Evolutionary conservation across 192 early-diverging fungal species (phyloP).

Genomic region (Coemansia umbellata): DNA sequence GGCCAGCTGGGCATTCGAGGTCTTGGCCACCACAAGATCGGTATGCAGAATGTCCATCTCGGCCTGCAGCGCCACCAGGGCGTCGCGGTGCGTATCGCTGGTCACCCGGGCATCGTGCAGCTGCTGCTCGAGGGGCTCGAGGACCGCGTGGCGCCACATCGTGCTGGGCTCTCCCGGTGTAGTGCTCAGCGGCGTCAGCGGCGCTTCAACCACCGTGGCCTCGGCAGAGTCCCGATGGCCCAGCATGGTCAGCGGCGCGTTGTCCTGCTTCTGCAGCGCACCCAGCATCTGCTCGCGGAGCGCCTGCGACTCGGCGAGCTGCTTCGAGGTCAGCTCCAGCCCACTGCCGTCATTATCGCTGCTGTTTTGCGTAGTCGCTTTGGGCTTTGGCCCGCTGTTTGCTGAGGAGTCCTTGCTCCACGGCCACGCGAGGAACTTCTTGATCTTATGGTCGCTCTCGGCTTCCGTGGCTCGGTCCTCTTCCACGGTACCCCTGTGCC

Average conservation of each 20-base stretch:
- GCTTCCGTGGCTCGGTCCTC: not conserved
- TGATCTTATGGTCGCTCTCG: constrained; percentile 15
- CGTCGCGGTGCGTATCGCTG: constrained; percentile 38
- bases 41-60: constrained; percentile 28
- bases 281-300: constrained; percentile 44
- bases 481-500: constrained; percentile 16
- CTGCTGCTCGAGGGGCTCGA: constrained; percentile 44
- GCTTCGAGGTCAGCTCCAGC: constrained; percentile 32
- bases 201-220: not conserved
- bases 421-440: constrained; percentile 43
- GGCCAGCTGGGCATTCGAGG: constrained; percentile 21
- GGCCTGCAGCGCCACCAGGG: constrained; percentile 31
- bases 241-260: constrained; percentile 18
- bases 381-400: not conserved
- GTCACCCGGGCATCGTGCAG: constrained; percentile 42
- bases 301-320: constrained; percentile 21
- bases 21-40: constrained; percentile 35
- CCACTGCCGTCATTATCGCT: not conserved
- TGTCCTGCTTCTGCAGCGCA: constrained; percentile 30
- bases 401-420: constrained; percentile 26
- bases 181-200: not conserved
- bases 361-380: not conserved
- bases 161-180: not conserved
- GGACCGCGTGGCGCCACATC: constrained; percentile 43
- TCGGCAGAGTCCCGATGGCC: no score